These are phyloP conservation scores for Geranium rotundifolium DNA, from an alignment of 345 rosid genomes.

Conservation along the genomic window DNA sequence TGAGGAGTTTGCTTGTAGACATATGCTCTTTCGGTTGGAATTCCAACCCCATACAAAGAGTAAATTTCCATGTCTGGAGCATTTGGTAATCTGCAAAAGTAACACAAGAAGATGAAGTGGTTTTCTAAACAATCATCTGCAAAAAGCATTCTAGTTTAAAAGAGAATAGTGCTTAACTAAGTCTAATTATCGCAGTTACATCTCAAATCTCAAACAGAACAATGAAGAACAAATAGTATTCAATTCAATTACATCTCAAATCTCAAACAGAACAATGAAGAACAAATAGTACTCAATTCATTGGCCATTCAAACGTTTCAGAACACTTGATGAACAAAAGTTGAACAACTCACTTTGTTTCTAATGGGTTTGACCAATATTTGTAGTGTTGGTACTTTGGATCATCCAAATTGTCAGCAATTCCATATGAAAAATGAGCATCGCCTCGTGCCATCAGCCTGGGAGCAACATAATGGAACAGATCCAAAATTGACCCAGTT, in stretches of 20 bases:
- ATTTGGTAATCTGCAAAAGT: conserved; percentile 44
- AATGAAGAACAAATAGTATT: not conserved
- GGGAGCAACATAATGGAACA: conserved; percentile 53
- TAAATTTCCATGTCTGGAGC: conserved; percentile 71
- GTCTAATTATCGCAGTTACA: too few species aligned
- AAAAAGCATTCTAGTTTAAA: too few species aligned
- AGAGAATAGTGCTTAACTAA: too few species aligned
- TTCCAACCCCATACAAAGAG: conserved; percentile 64
- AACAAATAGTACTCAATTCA: not conserved
- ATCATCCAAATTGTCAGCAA: conserved; percentile 58
- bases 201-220: too few species aligned
- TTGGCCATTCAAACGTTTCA: not conserved
- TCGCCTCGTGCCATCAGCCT: conserved; percentile 49
- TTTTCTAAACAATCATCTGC: not conserved
- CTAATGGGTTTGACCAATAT: conserved; percentile 69
- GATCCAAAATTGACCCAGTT: conserved; percentile 40
- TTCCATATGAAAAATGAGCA: conserved; percentile 59
- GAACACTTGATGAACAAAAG: not conserved
- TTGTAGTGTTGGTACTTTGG: conserved; percentile 46
- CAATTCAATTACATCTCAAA: not conserved
- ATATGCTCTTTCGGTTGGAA: conserved; percentile 66
- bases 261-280: not conserved
- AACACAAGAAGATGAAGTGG: not conserved
- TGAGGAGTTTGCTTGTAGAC: conserved; percentile 40
- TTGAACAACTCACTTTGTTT: conserved; percentile 37